Evolutionary conservation across 306 rosid species (phyloP), one percentile per base, ranked within the genome.

Genomic region (Lathyrus aphaca): DNA sequence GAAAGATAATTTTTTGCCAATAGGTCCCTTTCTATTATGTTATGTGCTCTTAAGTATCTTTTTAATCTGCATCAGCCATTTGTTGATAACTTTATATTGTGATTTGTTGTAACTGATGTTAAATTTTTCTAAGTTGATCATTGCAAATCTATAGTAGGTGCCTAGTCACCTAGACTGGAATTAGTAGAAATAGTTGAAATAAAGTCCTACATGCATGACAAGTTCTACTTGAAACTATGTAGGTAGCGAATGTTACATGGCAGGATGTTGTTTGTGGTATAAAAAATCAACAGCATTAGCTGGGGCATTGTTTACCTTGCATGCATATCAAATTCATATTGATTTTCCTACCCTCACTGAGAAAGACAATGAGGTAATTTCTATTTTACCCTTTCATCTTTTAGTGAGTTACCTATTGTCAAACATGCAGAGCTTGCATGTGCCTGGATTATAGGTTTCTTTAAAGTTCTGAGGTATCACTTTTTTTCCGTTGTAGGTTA

Each of bases 221-320:
- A 53, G 11, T 85, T 83, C 55, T 62, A 13, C 80, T 51, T 76
- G 69, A 67, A 74, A 23, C 38, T 78, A 18, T 66, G 81, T 76
- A 95, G 99, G 99, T 91, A 40, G 77, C 84, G 39, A 91, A 91
- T 82, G 78, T 89, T 71, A 75, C 82, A n/a, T n/a, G 86, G 21
- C 81, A 75, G 42, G 95, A 95, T 27, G 96, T 95, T 5, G 75
- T 95, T 82, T 91, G 99, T 83, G 69, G 79, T 0, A 69, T 86
- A 40, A 95, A 95, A 81, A 95, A 95, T 84, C 97, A 5, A 97
- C 99, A 58, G 91, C 96, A 30, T 79, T 95, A 85, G 77, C 97
- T 25, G 99, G 99, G n/a, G 72, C 99, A 29, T 81, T 95, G 84
- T 91, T 95, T 86, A 95, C 99, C 74, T 73, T 95, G 84, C 99